Evolutionary conservation across 2,329 filamentous ascomycete genomes (phyloP), one percentile per base, ranked within the genome.

Genomic region (Fusarium tanahbumbuense): DNA sequence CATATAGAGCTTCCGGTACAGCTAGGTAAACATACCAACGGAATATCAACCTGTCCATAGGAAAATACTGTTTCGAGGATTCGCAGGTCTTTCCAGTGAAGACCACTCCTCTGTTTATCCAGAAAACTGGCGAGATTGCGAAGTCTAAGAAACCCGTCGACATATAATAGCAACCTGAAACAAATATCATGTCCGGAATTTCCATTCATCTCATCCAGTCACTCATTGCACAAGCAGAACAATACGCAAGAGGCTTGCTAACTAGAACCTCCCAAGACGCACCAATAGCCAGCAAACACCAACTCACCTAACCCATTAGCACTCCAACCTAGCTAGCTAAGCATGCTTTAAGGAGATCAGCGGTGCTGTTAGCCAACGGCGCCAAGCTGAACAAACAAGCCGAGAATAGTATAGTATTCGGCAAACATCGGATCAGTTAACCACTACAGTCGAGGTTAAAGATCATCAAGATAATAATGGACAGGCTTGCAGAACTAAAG

Each of bases 121-220:
- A 12, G 3, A 10, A 7, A n/a, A 2, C 5, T 37, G 18, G 34
- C 1, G 34, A 7, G 6, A n/a, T 7, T 3, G 1, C 6, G 9
- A 37, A 18, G 18, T 37, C 3, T 7, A 3, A n/a, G 30, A 37
- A 37, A n/a, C 6, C 10, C 34, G 10, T n/a, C 18, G 4, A n/a
- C 18, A 37, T 37, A n/a, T 4, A 11, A 10, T 12, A 12, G 3
- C n/a, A 10, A 37, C 18, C 18, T n/a, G 34, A 12, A n/a, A n/a
- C 6, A 6, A 3, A 12, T 12, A 18, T 7, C 3, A n/a, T 37
- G 34, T 1, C 34, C 34, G 18, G 18, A 7, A n/a, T 7, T 7
- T 37, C 34, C 10, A n/a, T 37, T n/a, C 18, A 37, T n/a, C 18
- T n/a, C 18, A 7, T 7, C 18, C 34, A 12, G 1, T 0, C 34